These are phyloP conservation scores for Agastache rugosa DNA, from an alignment of 257 asterid genomes.

Conservation along the genomic window DNA sequence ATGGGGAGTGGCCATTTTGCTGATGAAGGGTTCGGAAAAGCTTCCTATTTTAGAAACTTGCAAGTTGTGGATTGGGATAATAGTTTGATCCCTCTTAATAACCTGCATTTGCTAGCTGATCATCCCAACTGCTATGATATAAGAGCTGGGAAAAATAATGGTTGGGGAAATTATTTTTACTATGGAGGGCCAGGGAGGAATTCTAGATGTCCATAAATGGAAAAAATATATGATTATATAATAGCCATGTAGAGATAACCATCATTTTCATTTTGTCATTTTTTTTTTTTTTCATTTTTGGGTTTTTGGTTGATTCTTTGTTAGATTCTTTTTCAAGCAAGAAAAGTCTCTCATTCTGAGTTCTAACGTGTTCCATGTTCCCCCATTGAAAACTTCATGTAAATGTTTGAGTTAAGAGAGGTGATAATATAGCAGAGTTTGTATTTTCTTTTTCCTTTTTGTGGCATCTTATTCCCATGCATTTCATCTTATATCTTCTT, in stretches of 20 bases:
- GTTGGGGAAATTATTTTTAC: constrained; percentile 89
- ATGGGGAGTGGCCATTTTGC: constrained; percentile 98
- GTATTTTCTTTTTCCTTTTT: not conserved
- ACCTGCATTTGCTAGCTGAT: constrained; percentile 85
- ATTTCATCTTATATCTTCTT: not conserved
- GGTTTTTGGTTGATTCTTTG: constrained; percentile 40
- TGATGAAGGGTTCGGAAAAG: constrained; percentile 80
- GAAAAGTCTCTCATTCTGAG: constrained; percentile 21
- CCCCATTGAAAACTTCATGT: constrained; percentile 51
- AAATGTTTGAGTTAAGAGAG: constrained; percentile 43
- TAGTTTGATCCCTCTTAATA: constrained; percentile 68
- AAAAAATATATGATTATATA: not conserved
- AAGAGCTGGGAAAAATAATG: constrained; percentile 80
- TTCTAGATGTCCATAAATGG: constrained; percentile 61
- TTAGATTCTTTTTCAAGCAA: constrained; percentile 48
- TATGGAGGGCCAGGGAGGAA: constrained; percentile 97
- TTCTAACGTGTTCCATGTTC: constrained; percentile 37
- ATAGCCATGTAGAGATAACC: constrained; percentile 43
- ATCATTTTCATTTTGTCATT: constrained; percentile 1
- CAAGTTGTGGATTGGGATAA: constrained; percentile 97
- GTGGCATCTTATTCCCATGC: not conserved
- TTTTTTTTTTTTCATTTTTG: not conserved
- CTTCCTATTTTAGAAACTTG: constrained; percentile 82
- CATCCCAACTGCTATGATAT: constrained; percentile 84
- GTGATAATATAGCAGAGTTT: constrained; percentile 35